These are phyloP conservation scores for Naganishia sp. DNA, from an alignment of 1,284 basidiomycete species.

Conservation along the genomic window DNA sequence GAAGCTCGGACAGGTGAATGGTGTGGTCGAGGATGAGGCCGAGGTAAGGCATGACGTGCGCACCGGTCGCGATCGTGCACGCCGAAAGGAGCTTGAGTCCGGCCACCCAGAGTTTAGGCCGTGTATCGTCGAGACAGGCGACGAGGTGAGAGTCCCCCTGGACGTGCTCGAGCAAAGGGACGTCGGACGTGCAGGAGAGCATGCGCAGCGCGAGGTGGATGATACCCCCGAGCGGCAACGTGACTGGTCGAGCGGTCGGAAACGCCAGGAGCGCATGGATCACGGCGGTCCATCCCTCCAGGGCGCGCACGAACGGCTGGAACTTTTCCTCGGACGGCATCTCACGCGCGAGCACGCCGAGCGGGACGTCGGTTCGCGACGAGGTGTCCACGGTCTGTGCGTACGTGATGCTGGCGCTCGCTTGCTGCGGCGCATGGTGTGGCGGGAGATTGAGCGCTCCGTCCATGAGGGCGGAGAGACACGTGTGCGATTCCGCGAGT, in stretches of 20 bases:
- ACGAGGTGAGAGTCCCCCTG: conserved; percentile 7
- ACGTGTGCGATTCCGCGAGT: conserved; percentile 17
- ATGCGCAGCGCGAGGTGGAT: conserved; percentile 49
- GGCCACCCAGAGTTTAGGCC: conserved; percentile 45
- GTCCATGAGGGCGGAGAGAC: conserved; percentile 24
- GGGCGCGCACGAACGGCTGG: conserved; percentile 10
- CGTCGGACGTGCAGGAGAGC: conserved; percentile 63
- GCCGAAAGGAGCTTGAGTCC: conserved; percentile 44
- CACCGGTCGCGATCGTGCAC: conserved; percentile 39
- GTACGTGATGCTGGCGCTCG: not conserved
- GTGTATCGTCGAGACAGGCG: conserved; percentile 17
- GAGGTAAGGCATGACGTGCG: conserved; percentile 50
- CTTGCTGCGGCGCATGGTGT: not conserved
- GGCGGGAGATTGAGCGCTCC: conserved; percentile 19
- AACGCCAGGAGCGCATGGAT: conserved; percentile 54
- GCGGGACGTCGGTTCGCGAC: conserved; percentile 2
- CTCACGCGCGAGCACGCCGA: conserved; percentile 21
- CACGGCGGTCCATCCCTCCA: conserved; percentile 17
- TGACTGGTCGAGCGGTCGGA: conserved; percentile 66
- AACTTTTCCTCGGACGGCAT: conserved; percentile 12
- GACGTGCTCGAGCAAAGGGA: conserved; percentile 44
- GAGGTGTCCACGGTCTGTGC: conserved; percentile 12
- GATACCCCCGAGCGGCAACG: conserved; percentile 66
- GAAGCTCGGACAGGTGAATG: conserved; percentile 45
- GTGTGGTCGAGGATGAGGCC: conserved; percentile 47